These are phyloP conservation scores for Cladosporium sp. DNA, from an alignment of 2,329 filamentous ascomycete genomes.

Conservation along the genomic window DNA sequence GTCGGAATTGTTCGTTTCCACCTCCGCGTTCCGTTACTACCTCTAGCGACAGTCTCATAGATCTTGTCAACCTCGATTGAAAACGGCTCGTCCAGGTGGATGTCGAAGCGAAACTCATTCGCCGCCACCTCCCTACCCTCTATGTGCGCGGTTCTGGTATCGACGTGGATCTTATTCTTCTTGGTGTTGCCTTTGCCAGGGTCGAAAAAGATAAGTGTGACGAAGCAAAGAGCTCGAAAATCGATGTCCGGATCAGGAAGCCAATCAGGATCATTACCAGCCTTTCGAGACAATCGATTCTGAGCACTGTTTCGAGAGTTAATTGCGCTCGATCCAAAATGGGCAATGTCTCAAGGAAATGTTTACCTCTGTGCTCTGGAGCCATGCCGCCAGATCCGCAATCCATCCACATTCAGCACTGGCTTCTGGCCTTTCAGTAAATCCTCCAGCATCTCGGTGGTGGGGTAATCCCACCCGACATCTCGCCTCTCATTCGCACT, in stretches of 20 bases:
- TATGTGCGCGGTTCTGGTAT: slow-evolving; percentile 15
- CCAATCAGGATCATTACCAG: slow-evolving; percentile 15
- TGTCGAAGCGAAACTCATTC: slow-evolving; percentile 14
- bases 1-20: slow-evolving; percentile 21
- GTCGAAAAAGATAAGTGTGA: slow-evolving; percentile 17
- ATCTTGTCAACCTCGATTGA: slow-evolving; percentile 20
- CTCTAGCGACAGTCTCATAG: slow-evolving; percentile 12
- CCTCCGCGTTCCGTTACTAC: slow-evolving; percentile 11
- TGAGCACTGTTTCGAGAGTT: background rate
- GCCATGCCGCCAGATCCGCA: slow-evolving; percentile 12
- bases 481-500: slow-evolving; percentile 8
- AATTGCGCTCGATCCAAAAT: background rate
- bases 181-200: slow-evolving; percentile 4
- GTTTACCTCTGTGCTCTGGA: background rate
- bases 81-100: slow-evolving; percentile 22
- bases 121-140: background rate
- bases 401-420: slow-evolving; percentile 16
- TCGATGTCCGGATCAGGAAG: slow-evolving; percentile 17
- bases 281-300: background rate
- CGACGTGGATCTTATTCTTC: slow-evolving; percentile 11
- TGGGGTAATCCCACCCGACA: slow-evolving; percentile 25
- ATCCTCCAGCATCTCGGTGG: slow-evolving; percentile 24
- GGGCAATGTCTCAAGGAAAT: background rate
- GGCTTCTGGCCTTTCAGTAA: slow-evolving; percentile 20
- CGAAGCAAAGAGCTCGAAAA: slow-evolving; percentile 17